These are phyloP conservation scores for Pythium brachiatum DNA, from an alignment of 352 stramenopile genomes.

Conservation along the genomic window DNA sequence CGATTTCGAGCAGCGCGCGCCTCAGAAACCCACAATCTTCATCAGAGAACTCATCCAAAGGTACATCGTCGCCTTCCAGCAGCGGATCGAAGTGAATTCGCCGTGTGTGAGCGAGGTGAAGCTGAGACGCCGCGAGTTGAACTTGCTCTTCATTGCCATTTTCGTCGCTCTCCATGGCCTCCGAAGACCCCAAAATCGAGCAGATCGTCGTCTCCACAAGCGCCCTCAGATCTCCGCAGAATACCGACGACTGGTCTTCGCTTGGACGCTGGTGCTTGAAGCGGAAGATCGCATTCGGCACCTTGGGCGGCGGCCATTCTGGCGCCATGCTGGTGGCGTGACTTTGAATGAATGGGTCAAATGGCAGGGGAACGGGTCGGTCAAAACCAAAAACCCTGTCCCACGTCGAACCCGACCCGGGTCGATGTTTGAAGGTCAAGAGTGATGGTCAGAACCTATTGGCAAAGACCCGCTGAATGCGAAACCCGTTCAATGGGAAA, in stretches of 20 bases:
- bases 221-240: neutral
- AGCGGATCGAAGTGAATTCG: too few relatives aligned
- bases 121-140: too few relatives aligned
- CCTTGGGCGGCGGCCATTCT: neutral
- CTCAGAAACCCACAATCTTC: neutral
- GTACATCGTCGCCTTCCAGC: too few relatives aligned
- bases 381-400: neutral
- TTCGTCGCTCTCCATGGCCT: too few relatives aligned
- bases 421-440: neutral
- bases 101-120: too few relatives aligned
- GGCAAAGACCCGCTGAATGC: too few relatives aligned
- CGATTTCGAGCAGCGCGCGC: neutral
- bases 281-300: slow-evolving; percentile 14
- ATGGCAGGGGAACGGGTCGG: too few relatives aligned
- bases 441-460: neutral
- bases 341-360: neutral
- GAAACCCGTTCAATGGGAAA: too few relatives aligned
- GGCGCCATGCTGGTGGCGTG: neutral
- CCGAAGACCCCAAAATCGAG: too few relatives aligned
- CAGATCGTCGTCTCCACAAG: neutral
- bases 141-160: too few relatives aligned
- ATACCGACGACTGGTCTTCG: neutral
- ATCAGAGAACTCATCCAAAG: slow-evolving; percentile 12
- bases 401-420: neutral
- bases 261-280: slow-evolving; percentile 11